These are phyloP conservation scores for Psilocybe tampanensis DNA, from an alignment of 768 basidiomycete genomes.

Conservation along the genomic window DNA sequence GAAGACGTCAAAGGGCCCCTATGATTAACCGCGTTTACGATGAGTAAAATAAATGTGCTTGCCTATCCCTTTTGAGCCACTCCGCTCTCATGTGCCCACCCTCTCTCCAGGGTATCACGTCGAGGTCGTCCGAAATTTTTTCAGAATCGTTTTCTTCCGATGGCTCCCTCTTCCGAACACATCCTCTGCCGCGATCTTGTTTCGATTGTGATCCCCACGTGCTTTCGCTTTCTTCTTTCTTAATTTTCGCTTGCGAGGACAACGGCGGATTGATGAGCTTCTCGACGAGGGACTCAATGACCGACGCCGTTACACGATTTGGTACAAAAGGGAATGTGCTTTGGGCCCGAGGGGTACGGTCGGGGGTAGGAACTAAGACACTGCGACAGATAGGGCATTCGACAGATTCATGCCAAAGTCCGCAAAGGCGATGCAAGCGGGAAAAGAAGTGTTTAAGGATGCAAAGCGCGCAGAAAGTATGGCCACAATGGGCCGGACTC, in stretches of 20 bases:
- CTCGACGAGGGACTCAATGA: constrained; percentile 54
- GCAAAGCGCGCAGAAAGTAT: constrained; percentile 69
- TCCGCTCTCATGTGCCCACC: constrained; percentile 52
- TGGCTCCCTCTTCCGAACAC: constrained; percentile 41
- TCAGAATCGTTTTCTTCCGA: constrained; percentile 35
- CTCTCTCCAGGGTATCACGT: constrained; percentile 53
- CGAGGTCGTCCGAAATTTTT: constrained; percentile 26
- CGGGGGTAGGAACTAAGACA: constrained; percentile 50
- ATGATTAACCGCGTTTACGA: constrained; percentile 7
- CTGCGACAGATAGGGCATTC: constrained; percentile 71
- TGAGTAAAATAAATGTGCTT: constrained; percentile 22
- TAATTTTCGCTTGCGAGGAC: constrained; percentile 38
- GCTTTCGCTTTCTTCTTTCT: constrained; percentile 43
- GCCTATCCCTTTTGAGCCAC: constrained; percentile 63
- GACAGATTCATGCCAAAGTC: constrained; percentile 67
- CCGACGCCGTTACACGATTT: constrained; percentile 56
- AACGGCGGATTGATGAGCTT: constrained; percentile 41
- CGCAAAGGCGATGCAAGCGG: constrained; percentile 61
- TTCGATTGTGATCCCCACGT: constrained; percentile 37
- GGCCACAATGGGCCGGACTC: constrained; percentile 59
- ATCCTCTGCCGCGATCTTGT: constrained; percentile 31
- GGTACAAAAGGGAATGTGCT: constrained; percentile 65
- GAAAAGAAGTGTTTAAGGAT: constrained; percentile 73
- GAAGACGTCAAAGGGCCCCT: constrained; percentile 14
- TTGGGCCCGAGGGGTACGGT: constrained; percentile 49